phyloP scores from a whole-genome alignment of 208 protist genomes.

The Trypanosoma lewisi region DNA sequence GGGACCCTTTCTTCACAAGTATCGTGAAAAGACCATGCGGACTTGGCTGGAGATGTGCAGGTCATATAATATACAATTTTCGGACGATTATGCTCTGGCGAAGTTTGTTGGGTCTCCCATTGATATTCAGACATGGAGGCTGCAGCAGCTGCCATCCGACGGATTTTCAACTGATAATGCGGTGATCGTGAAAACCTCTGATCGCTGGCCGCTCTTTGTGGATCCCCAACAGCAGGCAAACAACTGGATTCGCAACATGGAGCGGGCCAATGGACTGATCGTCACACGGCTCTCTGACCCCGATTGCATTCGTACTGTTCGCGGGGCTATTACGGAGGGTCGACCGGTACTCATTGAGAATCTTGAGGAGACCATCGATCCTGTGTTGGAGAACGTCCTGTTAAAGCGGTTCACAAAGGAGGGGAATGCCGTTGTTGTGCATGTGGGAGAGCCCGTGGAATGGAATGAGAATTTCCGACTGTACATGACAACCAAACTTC shows the following conservation, averaged over 20 bases:
- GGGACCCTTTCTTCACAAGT: conserved; percentile 94
- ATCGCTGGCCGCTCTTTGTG: conserved; percentile 91
- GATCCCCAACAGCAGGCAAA: conserved; percentile 96
- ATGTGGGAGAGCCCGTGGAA: conserved; percentile 96
- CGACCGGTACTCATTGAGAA: conserved; percentile 96
- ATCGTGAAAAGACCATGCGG: conserved; percentile 70
- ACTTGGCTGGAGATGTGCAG: conserved; percentile 80
- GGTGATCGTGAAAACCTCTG: conserved; percentile 90
- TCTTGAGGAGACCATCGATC: conserved; percentile 95
- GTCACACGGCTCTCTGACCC: conserved; percentile 78
- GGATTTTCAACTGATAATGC: conserved; percentile 94
- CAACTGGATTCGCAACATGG: conserved; percentile 92
- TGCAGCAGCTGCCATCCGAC: conserved; percentile 91
- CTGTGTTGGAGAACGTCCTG: conserved; percentile 97
- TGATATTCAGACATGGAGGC: conserved; percentile 92
- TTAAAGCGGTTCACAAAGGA: conserved; percentile 93
- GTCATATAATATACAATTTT: conserved; percentile 68
- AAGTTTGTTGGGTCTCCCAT: conserved; percentile 89
- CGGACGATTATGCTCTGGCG: conserved; percentile 81
- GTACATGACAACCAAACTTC: conserved; percentile 98
- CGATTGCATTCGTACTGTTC: conserved; percentile 86
- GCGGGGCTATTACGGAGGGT: conserved; percentile 93
- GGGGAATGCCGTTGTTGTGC: conserved; percentile 86
- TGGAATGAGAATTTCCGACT: conserved; percentile 95
- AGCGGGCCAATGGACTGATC: conserved; percentile 83